Conservation (phyloP, 371 early-diverging fungal species). For the Lichtheimia ornata region DNA sequence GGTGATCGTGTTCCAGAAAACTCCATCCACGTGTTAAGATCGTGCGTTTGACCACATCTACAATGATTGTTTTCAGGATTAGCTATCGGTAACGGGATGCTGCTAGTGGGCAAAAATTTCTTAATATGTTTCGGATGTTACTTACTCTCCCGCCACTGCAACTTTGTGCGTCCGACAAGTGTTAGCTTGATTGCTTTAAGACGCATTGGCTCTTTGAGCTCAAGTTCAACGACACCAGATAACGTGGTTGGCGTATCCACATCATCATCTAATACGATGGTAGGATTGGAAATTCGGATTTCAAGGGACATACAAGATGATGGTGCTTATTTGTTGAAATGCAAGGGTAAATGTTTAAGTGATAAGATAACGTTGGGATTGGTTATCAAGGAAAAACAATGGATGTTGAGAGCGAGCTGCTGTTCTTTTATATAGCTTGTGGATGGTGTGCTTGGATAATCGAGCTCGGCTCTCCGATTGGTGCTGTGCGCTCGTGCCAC, state of each 20-base stretch:
- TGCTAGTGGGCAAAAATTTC: neutral
- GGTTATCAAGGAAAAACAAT: too few relatives aligned
- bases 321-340: too few relatives aligned
- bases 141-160: slow-evolving; percentile 39
- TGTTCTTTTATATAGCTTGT: too few relatives aligned
- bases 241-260: slow-evolving; percentile 10
- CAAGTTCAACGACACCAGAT: slow-evolving; percentile 28
- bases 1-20: neutral
- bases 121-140: neutral
- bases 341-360: too few relatives aligned
- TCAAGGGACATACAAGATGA: neutral
- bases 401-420: too few relatives aligned
- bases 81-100: neutral
- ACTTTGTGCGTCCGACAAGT: slow-evolving; percentile 27
- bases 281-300: neutral
- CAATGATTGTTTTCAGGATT: neutral
- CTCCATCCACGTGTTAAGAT: slow-evolving; percentile 1
- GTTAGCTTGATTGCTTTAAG: slow-evolving; percentile 30
- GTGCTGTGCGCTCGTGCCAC: too few relatives aligned
- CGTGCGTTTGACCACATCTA: neutral
- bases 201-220: slow-evolving; percentile 24
- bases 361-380: too few relatives aligned
- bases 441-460: too few relatives aligned
- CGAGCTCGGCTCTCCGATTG: too few relatives aligned
- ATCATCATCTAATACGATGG: neutral